These are phyloP conservation scores for Trichosanthes cucumerina DNA, from an alignment of 306 rosid species.

Conservation along the genomic window DNA sequence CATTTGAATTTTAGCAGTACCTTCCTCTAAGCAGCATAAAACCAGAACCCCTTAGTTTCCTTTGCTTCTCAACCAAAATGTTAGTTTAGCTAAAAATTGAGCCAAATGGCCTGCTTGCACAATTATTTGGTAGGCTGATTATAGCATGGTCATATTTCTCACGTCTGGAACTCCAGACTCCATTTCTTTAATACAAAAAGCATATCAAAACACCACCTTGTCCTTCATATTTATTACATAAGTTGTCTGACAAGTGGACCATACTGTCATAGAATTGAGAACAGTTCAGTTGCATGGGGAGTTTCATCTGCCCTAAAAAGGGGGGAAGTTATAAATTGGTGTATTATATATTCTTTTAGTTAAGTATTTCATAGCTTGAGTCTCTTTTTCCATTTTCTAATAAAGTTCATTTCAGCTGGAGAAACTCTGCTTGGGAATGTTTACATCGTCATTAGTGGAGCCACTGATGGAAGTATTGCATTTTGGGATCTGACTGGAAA, in stretches of 20 bases:
- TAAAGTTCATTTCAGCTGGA: slow-evolving; percentile 29
- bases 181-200: neutral
- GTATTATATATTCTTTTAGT: neutral
- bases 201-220: neutral
- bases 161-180: neutral
- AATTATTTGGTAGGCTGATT: neutral
- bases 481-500: slow-evolving; percentile 77
- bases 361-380: neutral
- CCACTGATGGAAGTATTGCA: slow-evolving; percentile 91
- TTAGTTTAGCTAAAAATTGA: neutral
- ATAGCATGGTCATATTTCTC: neutral
- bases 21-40: neutral
- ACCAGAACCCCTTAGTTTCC: neutral
- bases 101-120: neutral
- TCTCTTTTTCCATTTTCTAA: slow-evolving; percentile 9
- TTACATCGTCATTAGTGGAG: slow-evolving; percentile 72
- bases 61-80: neutral
- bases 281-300: neutral
- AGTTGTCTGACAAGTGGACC: neutral
- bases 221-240: neutral
- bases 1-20: neutral
- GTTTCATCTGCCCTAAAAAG: neutral
- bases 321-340: neutral
- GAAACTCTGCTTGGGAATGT: slow-evolving; percentile 26
- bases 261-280: neutral